phyloP scores from a whole-genome alignment of 805 yeast species.

The Komagataella phaffii region DNA sequence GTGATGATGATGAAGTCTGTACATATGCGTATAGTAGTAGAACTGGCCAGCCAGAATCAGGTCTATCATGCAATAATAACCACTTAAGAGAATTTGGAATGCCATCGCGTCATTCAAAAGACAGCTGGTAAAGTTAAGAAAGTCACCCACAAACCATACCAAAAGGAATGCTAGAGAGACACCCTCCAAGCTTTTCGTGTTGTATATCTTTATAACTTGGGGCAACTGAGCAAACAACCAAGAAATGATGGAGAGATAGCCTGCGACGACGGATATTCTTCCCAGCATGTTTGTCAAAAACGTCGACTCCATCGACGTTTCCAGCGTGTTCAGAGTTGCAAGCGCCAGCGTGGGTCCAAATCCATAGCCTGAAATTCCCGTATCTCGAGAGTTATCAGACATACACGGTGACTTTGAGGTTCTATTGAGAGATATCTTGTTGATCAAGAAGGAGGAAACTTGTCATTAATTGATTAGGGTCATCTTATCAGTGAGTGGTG shows the following conservation, averaged over 20 bases:
- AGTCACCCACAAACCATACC: conserved; percentile 57
- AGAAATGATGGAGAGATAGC: conserved; percentile 30
- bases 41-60: conserved; percentile 29
- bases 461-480: not conserved
- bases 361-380: not conserved
- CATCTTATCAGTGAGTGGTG: not conserved
- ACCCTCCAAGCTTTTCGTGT: conserved; percentile 52
- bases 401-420: not conserved
- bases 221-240: conserved; percentile 73
- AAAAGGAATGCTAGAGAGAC: conserved; percentile 44
- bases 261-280: conserved; percentile 7
- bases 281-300: not conserved
- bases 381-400: not conserved
- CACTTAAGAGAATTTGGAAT: conserved; percentile 30
- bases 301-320: not conserved
- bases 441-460: not conserved
- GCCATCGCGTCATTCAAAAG: conserved; percentile 32
- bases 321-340: not conserved
- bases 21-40: conserved; percentile 25
- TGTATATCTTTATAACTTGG: conserved; percentile 48
- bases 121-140: conserved; percentile 36
- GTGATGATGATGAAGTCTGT: not conserved
- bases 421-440: not conserved
- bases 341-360: not conserved
- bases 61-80: conserved; percentile 36